phyloP scores from a whole-genome alignment of 2,329 filamentous ascomycete species.

The Colletotrichum lupini region DNA sequence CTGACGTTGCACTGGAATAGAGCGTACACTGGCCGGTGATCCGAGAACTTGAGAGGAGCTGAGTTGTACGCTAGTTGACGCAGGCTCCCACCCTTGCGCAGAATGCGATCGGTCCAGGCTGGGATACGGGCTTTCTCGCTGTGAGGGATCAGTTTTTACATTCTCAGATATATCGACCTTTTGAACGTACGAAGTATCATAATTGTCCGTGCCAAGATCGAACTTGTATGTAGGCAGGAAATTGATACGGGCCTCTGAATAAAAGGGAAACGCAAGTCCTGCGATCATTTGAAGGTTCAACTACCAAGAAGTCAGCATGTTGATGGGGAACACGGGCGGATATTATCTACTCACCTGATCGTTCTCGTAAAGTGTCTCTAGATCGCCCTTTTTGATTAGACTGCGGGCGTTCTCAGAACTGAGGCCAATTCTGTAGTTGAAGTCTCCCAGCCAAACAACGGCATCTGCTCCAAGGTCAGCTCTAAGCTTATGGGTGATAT shows the following conservation, averaged over 20 bases:
- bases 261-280: conserved; percentile 88
- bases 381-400: conserved; percentile 77
- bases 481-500: not conserved
- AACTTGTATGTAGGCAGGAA: conserved; percentile 98
- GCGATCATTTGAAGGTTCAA: conserved; percentile 97
- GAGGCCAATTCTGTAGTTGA: conserved; percentile 96
- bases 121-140: conserved; percentile 94
- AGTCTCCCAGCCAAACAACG: conserved; percentile 96
- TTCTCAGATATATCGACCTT: too few species aligned
- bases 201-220: conserved; percentile 86
- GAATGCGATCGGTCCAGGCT: conserved; percentile 95
- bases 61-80: conserved; percentile 85
- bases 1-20: conserved; percentile 86
- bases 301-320: conserved; percentile 49
- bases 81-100: conserved; percentile 86
- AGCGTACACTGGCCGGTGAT: conserved; percentile 95
- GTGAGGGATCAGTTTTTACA: conserved; percentile 43
- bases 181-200: conserved; percentile 82
- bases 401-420: conserved; percentile 80
- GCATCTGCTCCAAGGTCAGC: conserved; percentile 58
- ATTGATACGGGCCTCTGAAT: conserved; percentile 87
- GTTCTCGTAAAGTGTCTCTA: conserved; percentile 87
- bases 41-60: conserved; percentile 87
- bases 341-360: conserved; percentile 71
- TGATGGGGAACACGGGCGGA: not conserved